Evolutionary conservation across 176 grass and related monocot genomes (phyloP).

Genomic region (Aechmea fasciata): DNA sequence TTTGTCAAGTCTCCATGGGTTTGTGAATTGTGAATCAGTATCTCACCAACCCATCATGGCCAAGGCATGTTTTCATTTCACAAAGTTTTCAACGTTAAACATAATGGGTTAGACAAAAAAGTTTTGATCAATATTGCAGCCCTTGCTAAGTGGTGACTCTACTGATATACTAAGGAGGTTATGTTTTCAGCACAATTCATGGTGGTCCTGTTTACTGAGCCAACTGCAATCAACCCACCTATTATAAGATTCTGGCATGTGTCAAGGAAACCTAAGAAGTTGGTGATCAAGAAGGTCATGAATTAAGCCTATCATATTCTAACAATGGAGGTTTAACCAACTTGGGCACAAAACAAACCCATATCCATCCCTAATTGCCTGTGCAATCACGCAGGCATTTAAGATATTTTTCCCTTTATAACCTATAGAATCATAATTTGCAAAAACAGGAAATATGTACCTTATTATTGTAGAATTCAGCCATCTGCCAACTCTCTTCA

Average conservation of each 20-base stretch:
- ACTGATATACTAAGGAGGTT: neutral
- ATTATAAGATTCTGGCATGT: neutral
- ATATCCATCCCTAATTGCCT: neutral
- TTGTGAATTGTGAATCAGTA: no score
- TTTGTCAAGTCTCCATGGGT: no score
- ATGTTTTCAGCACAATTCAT: neutral
- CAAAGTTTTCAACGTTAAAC: neutral
- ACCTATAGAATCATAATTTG: neutral
- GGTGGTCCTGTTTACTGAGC: neutral
- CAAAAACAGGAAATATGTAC: slow-evolving; percentile 28
- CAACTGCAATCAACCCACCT: neutral
- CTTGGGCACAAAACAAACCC: neutral
- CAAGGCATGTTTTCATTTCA: no score
- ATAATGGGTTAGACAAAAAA: neutral
- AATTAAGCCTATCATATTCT: neutral
- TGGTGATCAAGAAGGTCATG: neutral
- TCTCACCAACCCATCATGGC: no score
- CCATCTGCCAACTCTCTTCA: slow-evolving; percentile 98
- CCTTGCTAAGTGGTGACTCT: neutral
- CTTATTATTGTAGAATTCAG: slow-evolving; percentile 99
- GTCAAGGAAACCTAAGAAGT: neutral
- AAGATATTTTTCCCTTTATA: neutral
- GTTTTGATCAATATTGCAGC: neutral
- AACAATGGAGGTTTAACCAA: neutral
- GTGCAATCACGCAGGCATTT: neutral